Percentiles rank a stretch among this genome's conserved stretches.
Conservation (phyloP, 208 protist species). For the Leishmania amazonensis region DNA sequence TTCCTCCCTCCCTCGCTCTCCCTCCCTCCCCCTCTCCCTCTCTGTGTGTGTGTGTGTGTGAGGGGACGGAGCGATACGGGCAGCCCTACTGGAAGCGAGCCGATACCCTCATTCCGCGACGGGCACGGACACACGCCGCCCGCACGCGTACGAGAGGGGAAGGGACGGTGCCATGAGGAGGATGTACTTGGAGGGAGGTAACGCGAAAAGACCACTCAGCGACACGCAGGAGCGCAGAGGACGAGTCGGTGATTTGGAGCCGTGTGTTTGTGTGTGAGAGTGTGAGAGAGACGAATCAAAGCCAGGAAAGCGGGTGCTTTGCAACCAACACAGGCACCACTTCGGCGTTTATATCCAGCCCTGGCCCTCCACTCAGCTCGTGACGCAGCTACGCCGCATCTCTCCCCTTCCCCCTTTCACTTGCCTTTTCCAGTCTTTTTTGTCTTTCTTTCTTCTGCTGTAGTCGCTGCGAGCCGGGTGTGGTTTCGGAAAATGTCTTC, state of each 20-base stretch:
- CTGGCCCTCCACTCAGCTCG: not conserved
- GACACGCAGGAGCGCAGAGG: not conserved
- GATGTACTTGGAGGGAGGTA: not conserved
- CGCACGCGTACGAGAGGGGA: not conserved
- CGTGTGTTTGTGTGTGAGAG: not conserved
- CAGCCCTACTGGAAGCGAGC: not conserved
- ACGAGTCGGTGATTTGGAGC: not conserved
- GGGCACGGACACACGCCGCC: not conserved
- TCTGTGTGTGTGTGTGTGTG: not conserved
- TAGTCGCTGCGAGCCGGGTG: not conserved
- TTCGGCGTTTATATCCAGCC: not conserved
- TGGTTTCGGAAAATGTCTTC: not conserved
- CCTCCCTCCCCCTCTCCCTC: too few species aligned
- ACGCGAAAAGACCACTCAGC: not conserved
- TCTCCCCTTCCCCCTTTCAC: not conserved
- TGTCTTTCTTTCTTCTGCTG: not conserved
- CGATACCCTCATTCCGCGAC: not conserved
- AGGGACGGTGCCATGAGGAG: not conserved
- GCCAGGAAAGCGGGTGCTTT: not conserved
- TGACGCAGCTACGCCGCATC: not conserved
- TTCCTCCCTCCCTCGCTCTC: too few species aligned
- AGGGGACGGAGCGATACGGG: not conserved
- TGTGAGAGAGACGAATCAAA: not conserved
- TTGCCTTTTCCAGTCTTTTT: not conserved
- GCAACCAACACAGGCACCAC: not conserved